Evolutionary conservation across 495 filamentous ascomycete species (phyloP).

Genomic region (Daldinia vernicosa): DNA sequence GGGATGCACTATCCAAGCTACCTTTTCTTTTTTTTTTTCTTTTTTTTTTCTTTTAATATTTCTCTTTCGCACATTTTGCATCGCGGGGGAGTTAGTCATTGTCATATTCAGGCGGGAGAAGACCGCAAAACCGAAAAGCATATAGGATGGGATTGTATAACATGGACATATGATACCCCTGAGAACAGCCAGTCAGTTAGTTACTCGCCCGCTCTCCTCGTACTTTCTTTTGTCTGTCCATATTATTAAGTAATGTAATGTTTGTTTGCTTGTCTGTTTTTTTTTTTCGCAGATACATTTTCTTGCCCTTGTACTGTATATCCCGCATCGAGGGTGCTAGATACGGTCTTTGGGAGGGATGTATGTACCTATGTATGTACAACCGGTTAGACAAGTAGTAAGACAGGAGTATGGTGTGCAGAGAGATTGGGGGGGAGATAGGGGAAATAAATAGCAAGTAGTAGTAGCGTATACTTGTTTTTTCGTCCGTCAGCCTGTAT

Average conservation of each 20-base stretch:
- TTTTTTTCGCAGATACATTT: neutral
- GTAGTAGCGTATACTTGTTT: too few relatives aligned
- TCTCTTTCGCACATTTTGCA: neutral
- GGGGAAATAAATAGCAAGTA: too few relatives aligned
- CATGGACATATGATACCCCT: conserved; percentile 36
- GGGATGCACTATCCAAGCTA: neutral
- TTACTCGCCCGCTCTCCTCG: conserved; percentile 5
- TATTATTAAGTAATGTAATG: conserved; percentile 6
- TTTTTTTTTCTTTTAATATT: neutral
- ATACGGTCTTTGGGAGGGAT: too few relatives aligned
- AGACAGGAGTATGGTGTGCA: too few relatives aligned
- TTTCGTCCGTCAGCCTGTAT: too few relatives aligned
- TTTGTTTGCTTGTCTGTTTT: neutral
- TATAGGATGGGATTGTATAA: conserved; percentile 18
- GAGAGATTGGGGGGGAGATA: too few relatives aligned
- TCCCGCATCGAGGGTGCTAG: neutral
- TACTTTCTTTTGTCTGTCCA: conserved; percentile 8
- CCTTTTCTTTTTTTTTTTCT: neutral
- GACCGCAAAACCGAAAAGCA: conserved; percentile 4
- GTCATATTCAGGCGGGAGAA: conserved; percentile 8
- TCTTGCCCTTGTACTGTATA: neutral
- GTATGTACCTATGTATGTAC: too few relatives aligned
- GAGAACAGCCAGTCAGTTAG: conserved; percentile 3
- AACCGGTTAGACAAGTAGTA: too few relatives aligned
- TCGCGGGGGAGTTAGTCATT: neutral